Conservation (phyloP, 306 rosid genomes). For the Boehmeria nivea region DNA sequence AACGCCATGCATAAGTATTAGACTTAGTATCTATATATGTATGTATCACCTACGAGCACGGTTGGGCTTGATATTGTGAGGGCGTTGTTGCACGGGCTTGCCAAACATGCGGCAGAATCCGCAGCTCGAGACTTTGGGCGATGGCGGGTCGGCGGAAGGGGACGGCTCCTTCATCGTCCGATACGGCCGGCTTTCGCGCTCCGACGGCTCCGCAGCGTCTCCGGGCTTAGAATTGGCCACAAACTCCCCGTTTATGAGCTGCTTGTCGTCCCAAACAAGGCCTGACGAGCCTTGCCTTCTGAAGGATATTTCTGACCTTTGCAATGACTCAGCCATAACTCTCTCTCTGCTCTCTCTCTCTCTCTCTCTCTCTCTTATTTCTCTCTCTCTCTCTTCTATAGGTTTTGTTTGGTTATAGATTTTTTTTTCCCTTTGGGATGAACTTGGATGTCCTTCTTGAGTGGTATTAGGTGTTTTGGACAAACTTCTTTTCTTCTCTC, state of each 20-base stretch:
- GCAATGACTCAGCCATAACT: constrained; percentile 48
- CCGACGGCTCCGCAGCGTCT: constrained; percentile 26
- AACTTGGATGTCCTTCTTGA: not conserved
- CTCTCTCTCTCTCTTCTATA: constrained; percentile 1
- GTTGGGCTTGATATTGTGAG: constrained; percentile 32
- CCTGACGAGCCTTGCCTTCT: constrained; percentile 84
- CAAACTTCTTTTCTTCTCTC: not conserved
- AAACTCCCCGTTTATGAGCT: constrained; percentile 27
- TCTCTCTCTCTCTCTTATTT: constrained; percentile 9
- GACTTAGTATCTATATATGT: not conserved
- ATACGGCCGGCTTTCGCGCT: constrained; percentile 5
- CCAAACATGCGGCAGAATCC: constrained; percentile 52
- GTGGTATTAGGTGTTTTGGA: not conserved
- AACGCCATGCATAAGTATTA: not conserved
- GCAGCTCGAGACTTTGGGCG: constrained; percentile 62
- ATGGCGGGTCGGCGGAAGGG: constrained; percentile 53
- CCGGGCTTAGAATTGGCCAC: not conserved
- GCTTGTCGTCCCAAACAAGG: constrained; percentile 60
- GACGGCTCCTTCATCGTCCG: constrained; percentile 35
- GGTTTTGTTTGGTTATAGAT: not conserved
- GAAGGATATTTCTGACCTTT: constrained; percentile 61
- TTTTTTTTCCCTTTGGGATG: not conserved
- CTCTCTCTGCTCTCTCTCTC: constrained; percentile 9
- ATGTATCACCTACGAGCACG: constrained; percentile 28
- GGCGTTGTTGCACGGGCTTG: constrained; percentile 22